Evolutionary conservation across 257 asterid genomes (phyloP).

Genomic region (Lycium ferocissimum): DNA sequence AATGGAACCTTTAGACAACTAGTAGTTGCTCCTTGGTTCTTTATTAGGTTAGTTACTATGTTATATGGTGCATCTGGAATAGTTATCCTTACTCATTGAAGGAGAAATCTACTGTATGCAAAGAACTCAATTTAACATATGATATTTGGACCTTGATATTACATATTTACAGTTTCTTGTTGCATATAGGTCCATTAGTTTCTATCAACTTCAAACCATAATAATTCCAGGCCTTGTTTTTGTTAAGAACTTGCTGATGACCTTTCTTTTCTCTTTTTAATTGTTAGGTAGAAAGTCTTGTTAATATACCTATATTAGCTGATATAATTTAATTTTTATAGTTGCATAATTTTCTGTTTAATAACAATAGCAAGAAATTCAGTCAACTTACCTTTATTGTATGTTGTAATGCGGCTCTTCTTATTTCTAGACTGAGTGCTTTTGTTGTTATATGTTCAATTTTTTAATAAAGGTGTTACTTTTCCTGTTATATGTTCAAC

Average conservation of each 20-base stretch:
- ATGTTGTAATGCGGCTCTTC: conserved; percentile 26
- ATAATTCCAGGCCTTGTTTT: background rate
- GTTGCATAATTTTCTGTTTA: conserved; percentile 3
- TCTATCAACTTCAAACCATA: background rate
- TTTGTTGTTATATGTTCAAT: conserved; percentile 56
- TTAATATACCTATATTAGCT: background rate
- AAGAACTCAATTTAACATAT: background rate
- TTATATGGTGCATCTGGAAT: background rate
- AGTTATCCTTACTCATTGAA: background rate
- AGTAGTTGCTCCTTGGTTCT: conserved; percentile 18
- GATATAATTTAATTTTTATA: background rate
- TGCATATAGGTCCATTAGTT: background rate
- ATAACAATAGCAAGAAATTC: conserved; percentile 4
- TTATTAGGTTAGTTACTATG: background rate
- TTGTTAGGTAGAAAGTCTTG: conserved; percentile 15
- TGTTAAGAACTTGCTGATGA: conserved; percentile 4
- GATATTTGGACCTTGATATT: conserved; percentile 11
- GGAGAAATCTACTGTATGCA: conserved; percentile 3
- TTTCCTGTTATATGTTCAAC: too few species aligned
- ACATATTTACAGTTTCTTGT: background rate
- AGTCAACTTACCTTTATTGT: conserved; percentile 5
- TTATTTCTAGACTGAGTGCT: conserved; percentile 67
- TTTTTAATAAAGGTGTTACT: too few species aligned
- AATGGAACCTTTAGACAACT: conserved; percentile 16
- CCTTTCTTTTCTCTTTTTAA: conserved; percentile 2